Evolutionary conservation across 2,329 filamentous ascomycete species (phyloP).

Genomic region (Colletotrichum lupini): DNA sequence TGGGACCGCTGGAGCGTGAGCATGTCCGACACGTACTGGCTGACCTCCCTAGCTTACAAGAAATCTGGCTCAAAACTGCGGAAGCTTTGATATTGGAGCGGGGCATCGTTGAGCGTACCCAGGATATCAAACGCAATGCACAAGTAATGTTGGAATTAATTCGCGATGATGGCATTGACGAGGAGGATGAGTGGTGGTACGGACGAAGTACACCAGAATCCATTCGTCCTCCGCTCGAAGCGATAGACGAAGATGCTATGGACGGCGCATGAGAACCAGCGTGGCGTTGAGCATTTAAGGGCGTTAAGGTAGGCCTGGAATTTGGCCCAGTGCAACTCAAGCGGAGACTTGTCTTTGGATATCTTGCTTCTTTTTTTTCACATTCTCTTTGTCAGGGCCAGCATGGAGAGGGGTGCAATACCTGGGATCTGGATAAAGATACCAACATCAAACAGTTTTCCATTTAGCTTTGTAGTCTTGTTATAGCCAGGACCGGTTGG

Average conservation of each 20-base stretch:
- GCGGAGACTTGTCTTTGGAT: background rate
- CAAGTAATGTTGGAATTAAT: constrained; percentile 74
- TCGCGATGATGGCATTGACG: constrained; percentile 67
- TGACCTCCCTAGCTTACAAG: constrained; percentile 67
- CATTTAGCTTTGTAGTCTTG: background rate
- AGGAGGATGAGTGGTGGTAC: constrained; percentile 73
- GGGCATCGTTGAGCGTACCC: constrained; percentile 65
- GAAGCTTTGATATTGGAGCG: constrained; percentile 71
- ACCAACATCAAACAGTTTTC: constrained; percentile 6
- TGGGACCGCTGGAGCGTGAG: constrained; percentile 64
- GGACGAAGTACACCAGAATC: constrained; percentile 64
- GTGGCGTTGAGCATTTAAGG: constrained; percentile 35
- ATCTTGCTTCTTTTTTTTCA: background rate
- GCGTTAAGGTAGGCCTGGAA: constrained; percentile 29
- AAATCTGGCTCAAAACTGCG: constrained; percentile 72
- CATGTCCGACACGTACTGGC: constrained; percentile 61
- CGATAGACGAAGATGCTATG: constrained; percentile 63
- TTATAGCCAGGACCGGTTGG: background rate
- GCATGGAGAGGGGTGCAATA: constrained; percentile 23
- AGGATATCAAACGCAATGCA: constrained; percentile 72
- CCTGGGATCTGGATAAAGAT: constrained; percentile 24
- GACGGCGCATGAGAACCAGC: constrained; percentile 40
- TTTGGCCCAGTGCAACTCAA: constrained; percentile 6
- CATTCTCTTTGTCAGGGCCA: constrained; percentile 8
- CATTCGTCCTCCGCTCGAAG: constrained; percentile 62